These are phyloP conservation scores for Rhododendron simsii DNA, from an alignment of 148 eudicot species.

Conservation along the genomic window DNA sequence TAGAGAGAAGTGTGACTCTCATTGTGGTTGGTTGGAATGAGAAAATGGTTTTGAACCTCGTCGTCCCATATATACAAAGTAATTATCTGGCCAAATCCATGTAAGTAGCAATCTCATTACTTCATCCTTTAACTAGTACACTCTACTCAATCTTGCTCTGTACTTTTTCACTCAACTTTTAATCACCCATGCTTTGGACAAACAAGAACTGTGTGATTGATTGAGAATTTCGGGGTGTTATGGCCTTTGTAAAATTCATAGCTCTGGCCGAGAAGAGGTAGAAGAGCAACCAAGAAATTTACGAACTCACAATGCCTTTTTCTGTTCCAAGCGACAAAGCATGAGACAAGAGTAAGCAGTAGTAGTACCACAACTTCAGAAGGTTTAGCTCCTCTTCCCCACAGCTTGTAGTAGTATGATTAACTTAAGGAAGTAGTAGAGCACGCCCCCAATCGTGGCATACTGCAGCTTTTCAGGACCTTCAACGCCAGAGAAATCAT, in stretches of 20 bases:
- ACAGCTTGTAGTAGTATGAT: too few relatives aligned
- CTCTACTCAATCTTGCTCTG: too few relatives aligned
- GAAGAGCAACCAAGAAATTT: neutral
- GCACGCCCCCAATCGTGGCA: slow-evolving; percentile 70
- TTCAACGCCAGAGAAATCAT: slow-evolving; percentile 58
- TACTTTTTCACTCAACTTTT: too few relatives aligned
- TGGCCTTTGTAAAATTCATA: neutral
- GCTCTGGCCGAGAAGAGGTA: neutral
- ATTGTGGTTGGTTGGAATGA: neutral
- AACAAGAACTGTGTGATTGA: too few relatives aligned
- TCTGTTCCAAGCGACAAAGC: neutral
- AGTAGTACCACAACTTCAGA: neutral
- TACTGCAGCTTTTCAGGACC: slow-evolving; percentile 85
- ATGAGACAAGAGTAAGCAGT: too few relatives aligned
- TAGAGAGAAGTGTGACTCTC: neutral
- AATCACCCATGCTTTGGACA: too few relatives aligned
- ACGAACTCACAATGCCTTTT: neutral
- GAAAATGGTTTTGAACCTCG: neutral
- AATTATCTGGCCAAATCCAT: too few relatives aligned
- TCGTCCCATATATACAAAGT: too few relatives aligned
- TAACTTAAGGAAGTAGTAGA: too few relatives aligned
- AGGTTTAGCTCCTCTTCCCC: neutral
- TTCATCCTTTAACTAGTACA: too few relatives aligned
- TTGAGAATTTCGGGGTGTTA: neutral
- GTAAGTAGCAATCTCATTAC: too few relatives aligned